Conservation (phyloP, 2,329 filamentous ascomycete genomes). For the Pseudopyricularia javanii region DNA sequence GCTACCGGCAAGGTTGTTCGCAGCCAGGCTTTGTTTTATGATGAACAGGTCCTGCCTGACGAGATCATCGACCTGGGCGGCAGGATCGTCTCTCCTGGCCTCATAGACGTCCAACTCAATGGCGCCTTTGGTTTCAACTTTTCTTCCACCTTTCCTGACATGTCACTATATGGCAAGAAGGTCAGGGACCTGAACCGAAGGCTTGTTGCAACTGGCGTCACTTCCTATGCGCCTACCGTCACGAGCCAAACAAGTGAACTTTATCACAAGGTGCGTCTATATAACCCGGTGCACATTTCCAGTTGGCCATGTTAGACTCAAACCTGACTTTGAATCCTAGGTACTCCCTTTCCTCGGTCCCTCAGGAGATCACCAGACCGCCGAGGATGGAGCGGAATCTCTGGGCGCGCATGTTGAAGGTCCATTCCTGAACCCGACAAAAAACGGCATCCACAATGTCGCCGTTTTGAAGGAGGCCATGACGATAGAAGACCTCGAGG, state of each 20-base stretch:
- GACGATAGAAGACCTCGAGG: constrained; percentile 52
- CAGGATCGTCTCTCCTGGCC: constrained; percentile 71
- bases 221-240: constrained; percentile 75
- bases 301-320: too few species aligned
- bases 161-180: constrained; percentile 58
- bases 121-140: constrained; percentile 91
- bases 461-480: constrained; percentile 56
- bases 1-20: constrained; percentile 69
- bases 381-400: constrained; percentile 67
- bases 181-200: constrained; percentile 58
- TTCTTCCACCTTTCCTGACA: constrained; percentile 60
- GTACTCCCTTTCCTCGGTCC: constrained; percentile 68
- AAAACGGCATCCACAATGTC: constrained; percentile 76
- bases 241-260: constrained; percentile 71
- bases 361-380: constrained; percentile 44
- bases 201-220: constrained; percentile 70
- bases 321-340: constrained; percentile 14
- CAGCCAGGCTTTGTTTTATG: constrained; percentile 56
- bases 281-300: neutral
- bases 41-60: constrained; percentile 57
- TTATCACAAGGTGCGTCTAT: constrained; percentile 53
- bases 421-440: constrained; percentile 70
- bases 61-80: constrained; percentile 67
- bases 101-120: constrained; percentile 88
- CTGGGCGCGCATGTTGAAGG: constrained; percentile 87